Percentiles rank a stretch among this genome's conserved stretches.
These are phyloP conservation scores for Aspergillus sp. DNA, from an alignment of 2,329 filamentous ascomycete species.

Conservation along the genomic window DNA sequence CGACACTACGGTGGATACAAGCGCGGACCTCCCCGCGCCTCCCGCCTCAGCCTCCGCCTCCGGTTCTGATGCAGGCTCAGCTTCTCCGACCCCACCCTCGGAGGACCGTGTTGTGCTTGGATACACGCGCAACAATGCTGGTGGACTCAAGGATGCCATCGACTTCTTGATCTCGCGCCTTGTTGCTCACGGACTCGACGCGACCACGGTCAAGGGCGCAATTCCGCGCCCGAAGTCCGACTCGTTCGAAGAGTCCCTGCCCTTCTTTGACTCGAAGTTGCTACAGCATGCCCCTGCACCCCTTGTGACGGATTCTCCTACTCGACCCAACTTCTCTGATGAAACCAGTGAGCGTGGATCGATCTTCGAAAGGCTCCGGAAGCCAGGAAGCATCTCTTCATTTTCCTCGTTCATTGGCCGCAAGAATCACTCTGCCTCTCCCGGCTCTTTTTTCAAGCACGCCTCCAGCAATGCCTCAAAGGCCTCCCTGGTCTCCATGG, in stretches of 20 bases:
- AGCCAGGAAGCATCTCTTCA: conserved; percentile 89
- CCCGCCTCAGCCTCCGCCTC: conserved; percentile 2
- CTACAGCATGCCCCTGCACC: conserved; percentile 85
- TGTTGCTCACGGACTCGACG: conserved; percentile 83
- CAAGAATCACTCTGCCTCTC: conserved; percentile 87
- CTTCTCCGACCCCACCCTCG: conserved; percentile 44
- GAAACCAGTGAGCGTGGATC: conserved; percentile 75
- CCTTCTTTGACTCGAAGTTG: conserved; percentile 95
- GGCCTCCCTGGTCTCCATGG: conserved; percentile 91
- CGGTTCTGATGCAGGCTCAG: conserved; percentile 24
- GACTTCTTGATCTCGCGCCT: conserved; percentile 86
- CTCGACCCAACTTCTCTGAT: conserved; percentile 76
- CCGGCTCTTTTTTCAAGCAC: conserved; percentile 85
- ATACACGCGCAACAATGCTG: conserved; percentile 96
- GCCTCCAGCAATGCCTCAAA: conserved; percentile 87
- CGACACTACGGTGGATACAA: conserved; percentile 66
- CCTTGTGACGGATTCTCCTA: conserved; percentile 79
- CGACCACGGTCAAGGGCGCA: conserved; percentile 82
- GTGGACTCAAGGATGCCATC: conserved; percentile 90
- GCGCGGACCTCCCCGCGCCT: conserved; percentile 22
- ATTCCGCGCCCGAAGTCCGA: conserved; percentile 98
- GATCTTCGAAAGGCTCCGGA: conserved; percentile 86
- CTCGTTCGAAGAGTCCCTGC: conserved; percentile 94
- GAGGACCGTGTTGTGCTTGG: conserved; percentile 62
- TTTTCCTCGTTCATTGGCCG: conserved; percentile 95